Conservation (phyloP, 305 asterid species). For the Fraxinus albicans region DNA sequence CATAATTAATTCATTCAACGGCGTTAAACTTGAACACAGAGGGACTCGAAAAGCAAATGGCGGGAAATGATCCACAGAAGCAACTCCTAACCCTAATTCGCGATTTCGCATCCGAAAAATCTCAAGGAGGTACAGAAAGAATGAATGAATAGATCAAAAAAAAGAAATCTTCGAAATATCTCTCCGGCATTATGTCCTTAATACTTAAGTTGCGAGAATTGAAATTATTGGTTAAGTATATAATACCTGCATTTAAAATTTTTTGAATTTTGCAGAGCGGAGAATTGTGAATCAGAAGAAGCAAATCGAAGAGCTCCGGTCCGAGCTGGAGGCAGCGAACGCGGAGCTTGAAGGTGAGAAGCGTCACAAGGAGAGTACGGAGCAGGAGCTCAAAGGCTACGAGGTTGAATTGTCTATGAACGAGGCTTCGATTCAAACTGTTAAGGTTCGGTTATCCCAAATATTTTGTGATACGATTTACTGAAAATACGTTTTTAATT, state of each 20-base stretch:
- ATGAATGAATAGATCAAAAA: background rate
- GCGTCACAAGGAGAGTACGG: slow-evolving; percentile 57
- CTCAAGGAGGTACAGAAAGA: slow-evolving; percentile 64
- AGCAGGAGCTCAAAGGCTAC: slow-evolving; percentile 63
- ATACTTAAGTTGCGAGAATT: background rate
- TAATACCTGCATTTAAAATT: background rate
- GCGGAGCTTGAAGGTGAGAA: slow-evolving; percentile 61
- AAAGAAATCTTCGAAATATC: background rate
- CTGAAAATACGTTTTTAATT: background rate
- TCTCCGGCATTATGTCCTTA: slow-evolving; percentile 7
- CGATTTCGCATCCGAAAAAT: slow-evolving; percentile 58
- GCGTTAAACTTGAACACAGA: slow-evolving; percentile 1
- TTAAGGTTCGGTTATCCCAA: slow-evolving; percentile 50
- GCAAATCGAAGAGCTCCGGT: slow-evolving; percentile 56
- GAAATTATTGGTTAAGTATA: background rate
- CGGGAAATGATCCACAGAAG: slow-evolving; percentile 78
- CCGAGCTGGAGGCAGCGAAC: slow-evolving; percentile 50
- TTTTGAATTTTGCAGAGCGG: slow-evolving; percentile 45
- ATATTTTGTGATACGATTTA: background rate
- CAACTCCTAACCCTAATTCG: slow-evolving; percentile 67
- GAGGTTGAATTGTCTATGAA: slow-evolving; percentile 32
- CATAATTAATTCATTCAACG: background rate
- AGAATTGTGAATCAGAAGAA: slow-evolving; percentile 59
- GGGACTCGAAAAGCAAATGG: slow-evolving; percentile 45
- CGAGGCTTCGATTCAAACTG: slow-evolving; percentile 59